Base-by-base conservation (phyloP, 2,329 filamentous ascomycete genomes). In the Claviceps monticola region DNA sequence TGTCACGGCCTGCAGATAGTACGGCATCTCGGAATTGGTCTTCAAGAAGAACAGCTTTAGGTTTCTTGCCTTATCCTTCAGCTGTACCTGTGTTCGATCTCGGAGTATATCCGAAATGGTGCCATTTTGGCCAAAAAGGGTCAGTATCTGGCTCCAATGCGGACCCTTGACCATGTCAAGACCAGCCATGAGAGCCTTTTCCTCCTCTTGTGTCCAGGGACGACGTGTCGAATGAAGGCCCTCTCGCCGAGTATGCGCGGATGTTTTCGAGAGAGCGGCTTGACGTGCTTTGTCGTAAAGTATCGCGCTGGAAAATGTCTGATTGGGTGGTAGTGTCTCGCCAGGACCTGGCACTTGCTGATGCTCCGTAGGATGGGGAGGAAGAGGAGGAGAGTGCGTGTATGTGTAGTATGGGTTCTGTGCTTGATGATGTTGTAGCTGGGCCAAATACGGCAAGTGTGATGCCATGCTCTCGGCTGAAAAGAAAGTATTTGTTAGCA, bases 1-100 rank as follows among this genome's bases (percentile, higher is more conserved):
- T 0, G 89, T 95, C 11, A 95, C 89, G 34, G 86, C 86, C 61
- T 90, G 83, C 21, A 95, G 70, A 59, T 93, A 93, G 59, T 86
- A 88, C 0, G 89, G 89, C 65, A 95, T 90, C 61, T 95, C 89
- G 5, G 88, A 89, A 50, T 88, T 88, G 17, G 85, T 91, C 71
- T 95, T 95, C 51, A 95, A 71, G 66, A 95, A 95, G 70, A 93
- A 95, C 0, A 95, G 70, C 66, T 95, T 95, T 48, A 95, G 69
- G 57, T 95, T 95, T 48, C 88, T 76, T 1, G 88, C 88, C 67
- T 95, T 95, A 63, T 95, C 88, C 66, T 95, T 95, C 13, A 95
- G 74, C 63, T 95, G 89, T 0, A 95, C 89, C 62, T 95, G 88
- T 45, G 89, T 94, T 37, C 88, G 79, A 63, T 95, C 89, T 59